phyloP scores from a whole-genome alignment of 2,329 filamentous ascomycete genomes.

The Aspergillus jensenii region DNA sequence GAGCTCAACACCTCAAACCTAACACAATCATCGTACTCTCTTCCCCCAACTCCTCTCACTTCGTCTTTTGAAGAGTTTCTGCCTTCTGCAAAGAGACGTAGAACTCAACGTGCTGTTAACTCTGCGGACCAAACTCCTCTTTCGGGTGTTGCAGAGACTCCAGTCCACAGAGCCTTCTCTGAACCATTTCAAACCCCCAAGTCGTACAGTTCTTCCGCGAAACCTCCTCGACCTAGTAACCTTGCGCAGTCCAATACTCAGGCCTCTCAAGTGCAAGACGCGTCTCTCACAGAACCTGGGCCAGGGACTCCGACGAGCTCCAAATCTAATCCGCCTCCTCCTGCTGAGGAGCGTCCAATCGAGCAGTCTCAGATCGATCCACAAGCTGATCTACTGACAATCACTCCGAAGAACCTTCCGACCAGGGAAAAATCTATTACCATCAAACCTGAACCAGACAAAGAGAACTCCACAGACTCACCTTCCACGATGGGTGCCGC shows the following conservation, averaged over 20 bases:
- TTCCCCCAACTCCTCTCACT: conserved; percentile 21
- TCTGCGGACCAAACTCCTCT: conserved; percentile 13
- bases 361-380: neutral
- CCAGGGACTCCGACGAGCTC: conserved; percentile 5
- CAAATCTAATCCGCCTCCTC: conserved; percentile 4
- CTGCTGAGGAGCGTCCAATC: conserved; percentile 4
- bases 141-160: conserved; percentile 8
- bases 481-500: conserved; percentile 5
- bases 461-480: conserved; percentile 3
- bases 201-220: conserved; percentile 4
- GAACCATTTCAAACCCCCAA: conserved; percentile 8
- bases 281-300: neutral
- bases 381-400: conserved; percentile 8
- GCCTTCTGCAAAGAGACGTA: conserved; percentile 21
- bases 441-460: conserved; percentile 8
- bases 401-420: conserved; percentile 12
- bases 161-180: conserved; percentile 5
- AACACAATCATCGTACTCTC: conserved; percentile 22
- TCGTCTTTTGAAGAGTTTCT: conserved; percentile 24
- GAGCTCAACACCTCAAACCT: conserved; percentile 13
- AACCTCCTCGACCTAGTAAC: conserved; percentile 9
- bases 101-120: conserved; percentile 16
- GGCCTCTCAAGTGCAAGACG: neutral
- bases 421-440: conserved; percentile 12
- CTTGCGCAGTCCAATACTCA: conserved; percentile 10